These are phyloP conservation scores for Zoysia pacifica DNA, from an alignment of 176 grass and related monocot genomes.

Conservation along the genomic window DNA sequence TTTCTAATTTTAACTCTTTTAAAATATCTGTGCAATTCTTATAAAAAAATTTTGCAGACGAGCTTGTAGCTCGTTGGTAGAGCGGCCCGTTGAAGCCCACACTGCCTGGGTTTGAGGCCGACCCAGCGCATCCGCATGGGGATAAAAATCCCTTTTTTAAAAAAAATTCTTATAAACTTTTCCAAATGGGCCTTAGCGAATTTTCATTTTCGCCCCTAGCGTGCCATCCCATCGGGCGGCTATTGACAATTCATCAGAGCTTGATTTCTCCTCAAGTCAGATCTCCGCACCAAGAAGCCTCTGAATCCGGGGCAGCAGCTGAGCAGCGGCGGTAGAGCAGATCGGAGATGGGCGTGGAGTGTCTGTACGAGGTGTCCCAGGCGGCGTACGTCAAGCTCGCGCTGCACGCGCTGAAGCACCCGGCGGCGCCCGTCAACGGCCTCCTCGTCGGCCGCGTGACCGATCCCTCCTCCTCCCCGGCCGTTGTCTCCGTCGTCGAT, in stretches of 20 bases:
- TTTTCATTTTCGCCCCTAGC: too few relatives aligned
- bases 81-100: too few relatives aligned
- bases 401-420: conserved; percentile 92
- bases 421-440: conserved; percentile 72
- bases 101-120: too few relatives aligned
- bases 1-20: too few relatives aligned
- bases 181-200: too few relatives aligned
- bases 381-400: conserved; percentile 86
- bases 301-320: neutral
- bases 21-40: too few relatives aligned
- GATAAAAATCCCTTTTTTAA: too few relatives aligned
- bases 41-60: too few relatives aligned
- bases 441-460: conserved; percentile 75
- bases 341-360: conserved; percentile 69
- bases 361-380: conserved; percentile 84
- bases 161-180: too few relatives aligned
- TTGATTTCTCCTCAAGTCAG: neutral
- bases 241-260: neutral
- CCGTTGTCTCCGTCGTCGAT: conserved; percentile 66
- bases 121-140: too few relatives aligned
- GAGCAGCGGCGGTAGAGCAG: neutral
- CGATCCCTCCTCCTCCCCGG: conserved; percentile 25
- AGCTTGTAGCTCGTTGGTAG: too few relatives aligned
- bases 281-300: neutral
- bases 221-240: neutral